A percentile compares a stretch with the other conserved stretches of the same genome.
phyloP scores from a whole-genome alignment of 192 early-diverging fungal species.

The Podila epigama region DNA sequence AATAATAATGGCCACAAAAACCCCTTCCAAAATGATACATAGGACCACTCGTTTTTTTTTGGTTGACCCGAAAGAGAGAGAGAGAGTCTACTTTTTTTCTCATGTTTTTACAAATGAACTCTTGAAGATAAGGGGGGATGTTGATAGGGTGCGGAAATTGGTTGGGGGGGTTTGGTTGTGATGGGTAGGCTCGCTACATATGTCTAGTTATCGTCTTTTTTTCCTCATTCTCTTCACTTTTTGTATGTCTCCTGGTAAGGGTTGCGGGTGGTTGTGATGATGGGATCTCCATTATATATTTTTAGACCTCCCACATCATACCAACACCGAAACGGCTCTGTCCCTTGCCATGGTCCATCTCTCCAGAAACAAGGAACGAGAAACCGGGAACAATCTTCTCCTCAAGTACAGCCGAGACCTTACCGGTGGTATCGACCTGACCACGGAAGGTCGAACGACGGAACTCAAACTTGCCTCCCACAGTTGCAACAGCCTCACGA shows the following conservation, averaged over 20 bases:
- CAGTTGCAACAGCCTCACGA: constrained; percentile 90
- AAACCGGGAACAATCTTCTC: constrained; percentile 96
- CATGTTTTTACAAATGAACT: no score
- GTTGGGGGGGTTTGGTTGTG: no score
- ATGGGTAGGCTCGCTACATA: no score
- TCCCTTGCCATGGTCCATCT: constrained; percentile 96
- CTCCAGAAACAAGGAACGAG: constrained; percentile 88
- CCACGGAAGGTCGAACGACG: constrained; percentile 89
- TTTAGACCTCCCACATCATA: constrained; percentile 86
- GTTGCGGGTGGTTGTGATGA: background rate
- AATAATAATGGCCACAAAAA: no score
- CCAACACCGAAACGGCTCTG: constrained; percentile 87
- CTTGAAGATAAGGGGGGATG: no score
- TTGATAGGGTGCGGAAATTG: no score
- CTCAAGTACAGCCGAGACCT: constrained; percentile 88
- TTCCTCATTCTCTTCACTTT: no score
- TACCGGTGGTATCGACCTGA: constrained; percentile 90
- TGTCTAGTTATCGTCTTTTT: no score
- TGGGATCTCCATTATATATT: background rate
- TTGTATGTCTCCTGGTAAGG: background rate
- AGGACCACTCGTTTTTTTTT: no score
- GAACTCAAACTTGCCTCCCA: constrained; percentile 99
- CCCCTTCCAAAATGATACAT: no score
- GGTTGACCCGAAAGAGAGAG: no score
- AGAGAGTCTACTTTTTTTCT: no score